Conservation (phyloP, 441 rosid genomes). For the Gossypium schwendimanii region DNA sequence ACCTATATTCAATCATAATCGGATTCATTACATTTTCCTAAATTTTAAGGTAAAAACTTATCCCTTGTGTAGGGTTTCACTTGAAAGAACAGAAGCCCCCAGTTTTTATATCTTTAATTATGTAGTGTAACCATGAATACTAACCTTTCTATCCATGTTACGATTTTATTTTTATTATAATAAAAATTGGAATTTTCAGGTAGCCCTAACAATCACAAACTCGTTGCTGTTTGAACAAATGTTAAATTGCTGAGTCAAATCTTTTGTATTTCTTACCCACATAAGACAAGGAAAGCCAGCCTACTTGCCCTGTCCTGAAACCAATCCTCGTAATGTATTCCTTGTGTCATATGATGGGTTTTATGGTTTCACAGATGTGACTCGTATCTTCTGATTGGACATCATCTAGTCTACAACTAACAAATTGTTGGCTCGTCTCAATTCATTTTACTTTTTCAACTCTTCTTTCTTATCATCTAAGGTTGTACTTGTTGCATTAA, state of each 20-base stretch:
- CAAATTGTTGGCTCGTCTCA: conserved; percentile 12
- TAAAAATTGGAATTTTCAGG: background rate
- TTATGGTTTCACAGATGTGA: background rate
- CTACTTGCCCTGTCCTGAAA: conserved; percentile 6
- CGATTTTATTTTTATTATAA: background rate
- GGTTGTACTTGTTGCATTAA: conserved; percentile 10
- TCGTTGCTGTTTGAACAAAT: conserved; percentile 14
- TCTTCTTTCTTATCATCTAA: conserved; percentile 13
- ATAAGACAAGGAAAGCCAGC: conserved; percentile 15
- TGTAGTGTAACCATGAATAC: background rate
- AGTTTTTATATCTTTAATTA: background rate
- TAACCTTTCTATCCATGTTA: background rate
- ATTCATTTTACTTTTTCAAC: background rate
- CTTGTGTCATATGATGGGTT: background rate
- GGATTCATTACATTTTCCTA: background rate
- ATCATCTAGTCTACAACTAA: conserved; percentile 14
- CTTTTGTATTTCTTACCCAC: conserved; percentile 1
- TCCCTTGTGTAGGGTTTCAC: background rate
- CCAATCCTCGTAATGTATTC: background rate
- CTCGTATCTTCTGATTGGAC: conserved; percentile 2
- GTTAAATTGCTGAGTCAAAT: background rate
- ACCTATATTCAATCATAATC: background rate
- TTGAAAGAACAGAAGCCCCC: background rate
- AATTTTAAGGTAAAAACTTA: background rate
- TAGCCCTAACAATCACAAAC: background rate